Conservation (phyloP, 169 alveolate species). For the Cytauxzoon felis region DNA sequence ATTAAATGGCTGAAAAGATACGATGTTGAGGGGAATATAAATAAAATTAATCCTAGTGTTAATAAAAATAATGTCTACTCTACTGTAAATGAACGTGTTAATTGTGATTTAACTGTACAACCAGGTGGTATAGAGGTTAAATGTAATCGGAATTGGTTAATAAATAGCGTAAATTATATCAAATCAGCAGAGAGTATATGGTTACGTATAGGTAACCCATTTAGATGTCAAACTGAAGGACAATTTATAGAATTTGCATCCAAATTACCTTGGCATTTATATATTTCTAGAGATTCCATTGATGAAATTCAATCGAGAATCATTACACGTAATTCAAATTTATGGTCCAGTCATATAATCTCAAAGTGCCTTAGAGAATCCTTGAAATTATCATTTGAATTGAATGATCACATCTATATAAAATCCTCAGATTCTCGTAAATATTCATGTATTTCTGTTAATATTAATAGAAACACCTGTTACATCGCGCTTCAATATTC, state of each 20-base stretch:
- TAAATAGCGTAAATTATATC: conserved; percentile 9
- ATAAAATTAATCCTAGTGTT: too few relatives aligned
- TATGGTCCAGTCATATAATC: conserved; percentile 50
- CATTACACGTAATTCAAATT: conserved; percentile 37
- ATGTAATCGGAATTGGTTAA: conserved; percentile 54
- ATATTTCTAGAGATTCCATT: conserved; percentile 3
- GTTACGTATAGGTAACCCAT: conserved; percentile 61
- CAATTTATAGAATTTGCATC: conserved; percentile 23
- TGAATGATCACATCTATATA: background rate
- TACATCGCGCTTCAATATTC: conserved; percentile 61
- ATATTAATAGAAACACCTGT: conserved; percentile 60
- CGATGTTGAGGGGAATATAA: too few relatives aligned
- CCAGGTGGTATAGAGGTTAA: conserved; percentile 60
- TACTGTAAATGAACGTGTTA: conserved; percentile 4
- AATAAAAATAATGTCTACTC: too few relatives aligned
- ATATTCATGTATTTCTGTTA: conserved; percentile 46
- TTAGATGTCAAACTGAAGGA: conserved; percentile 45
- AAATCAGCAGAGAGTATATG: conserved; percentile 56
- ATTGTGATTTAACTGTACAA: conserved; percentile 16
- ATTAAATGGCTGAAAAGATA: too few relatives aligned
- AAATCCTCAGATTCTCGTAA: background rate
- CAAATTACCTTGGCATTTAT: conserved; percentile 40
- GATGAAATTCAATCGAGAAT: conserved; percentile 31
- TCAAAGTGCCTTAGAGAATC: conserved; percentile 29
- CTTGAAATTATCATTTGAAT: background rate